Evolutionary conservation across 108 stramenopile species (phyloP).

Genomic region (Nitzschia sp.): DNA sequence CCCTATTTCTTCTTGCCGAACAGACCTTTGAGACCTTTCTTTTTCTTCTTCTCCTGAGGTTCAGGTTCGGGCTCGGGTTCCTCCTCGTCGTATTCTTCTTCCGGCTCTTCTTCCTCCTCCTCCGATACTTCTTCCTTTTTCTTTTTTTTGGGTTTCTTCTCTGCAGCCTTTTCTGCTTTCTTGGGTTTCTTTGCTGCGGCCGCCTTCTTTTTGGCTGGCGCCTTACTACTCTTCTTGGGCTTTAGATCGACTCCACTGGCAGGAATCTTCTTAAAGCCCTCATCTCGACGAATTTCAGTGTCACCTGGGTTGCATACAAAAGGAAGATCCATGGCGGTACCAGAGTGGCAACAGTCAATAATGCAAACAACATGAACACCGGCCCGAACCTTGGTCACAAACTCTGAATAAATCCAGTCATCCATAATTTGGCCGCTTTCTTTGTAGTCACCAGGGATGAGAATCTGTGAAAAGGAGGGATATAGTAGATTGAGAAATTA

Average conservation of each 20-base stretch:
- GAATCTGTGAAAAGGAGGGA: too few species aligned
- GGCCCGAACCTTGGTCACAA: slow-evolving; percentile 67
- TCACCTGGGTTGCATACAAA: slow-evolving; percentile 56
- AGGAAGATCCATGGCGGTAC: slow-evolving; percentile 73
- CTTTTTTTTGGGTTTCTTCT: slow-evolving; percentile 16
- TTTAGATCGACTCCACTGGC: not conserved
- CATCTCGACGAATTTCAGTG: slow-evolving; percentile 19
- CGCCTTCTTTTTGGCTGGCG: slow-evolving; percentile 24
- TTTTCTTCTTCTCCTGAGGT: slow-evolving; percentile 21
- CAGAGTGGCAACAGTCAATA: slow-evolving; percentile 82
- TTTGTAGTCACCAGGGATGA: slow-evolving; percentile 82
- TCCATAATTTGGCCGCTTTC: slow-evolving; percentile 66
- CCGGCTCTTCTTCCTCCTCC: slow-evolving; percentile 9
- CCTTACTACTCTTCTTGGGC: not conserved
- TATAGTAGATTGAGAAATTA: too few species aligned
- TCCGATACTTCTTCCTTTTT: not conserved
- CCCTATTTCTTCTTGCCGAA: slow-evolving; percentile 24
- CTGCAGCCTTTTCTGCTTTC: slow-evolving; percentile 4
- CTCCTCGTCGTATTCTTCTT: slow-evolving; percentile 13
- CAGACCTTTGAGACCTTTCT: slow-evolving; percentile 4
- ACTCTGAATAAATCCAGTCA: slow-evolving; percentile 68
- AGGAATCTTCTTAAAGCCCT: slow-evolving; percentile 34
- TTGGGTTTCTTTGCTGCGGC: not conserved
- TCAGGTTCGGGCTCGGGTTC: slow-evolving; percentile 9
- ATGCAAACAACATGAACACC: slow-evolving; percentile 70